These are phyloP conservation scores for Sclerospora graminicola DNA, from an alignment of 352 stramenopile species.

Conservation along the genomic window DNA sequence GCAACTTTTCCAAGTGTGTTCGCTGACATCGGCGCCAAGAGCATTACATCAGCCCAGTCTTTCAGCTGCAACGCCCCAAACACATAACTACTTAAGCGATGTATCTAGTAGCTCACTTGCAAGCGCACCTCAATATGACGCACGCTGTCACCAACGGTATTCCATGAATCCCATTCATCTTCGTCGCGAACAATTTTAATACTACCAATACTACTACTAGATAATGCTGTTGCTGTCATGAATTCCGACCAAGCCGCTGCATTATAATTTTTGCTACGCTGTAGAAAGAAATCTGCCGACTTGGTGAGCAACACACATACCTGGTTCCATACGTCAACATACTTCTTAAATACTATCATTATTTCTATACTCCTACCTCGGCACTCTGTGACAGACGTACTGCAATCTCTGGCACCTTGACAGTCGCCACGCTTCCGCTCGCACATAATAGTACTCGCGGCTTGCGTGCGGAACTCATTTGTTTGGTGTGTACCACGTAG, in stretches of 20 bases:
- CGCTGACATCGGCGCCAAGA: slow-evolving; percentile 84
- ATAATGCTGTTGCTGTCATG: slow-evolving; percentile 13
- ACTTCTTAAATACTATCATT: neutral
- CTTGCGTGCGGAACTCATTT: slow-evolving; percentile 5
- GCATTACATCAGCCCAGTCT: slow-evolving; percentile 91
- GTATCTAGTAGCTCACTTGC: neutral
- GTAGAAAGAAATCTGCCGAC: slow-evolving; percentile 73
- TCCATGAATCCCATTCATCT: slow-evolving; percentile 80
- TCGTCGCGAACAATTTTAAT: slow-evolving; percentile 56
- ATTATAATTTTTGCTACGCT: slow-evolving; percentile 70
- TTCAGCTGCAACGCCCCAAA: slow-evolving; percentile 61
- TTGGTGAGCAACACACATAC: slow-evolving; percentile 79
- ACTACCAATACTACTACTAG: neutral
- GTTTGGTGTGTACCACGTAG: slow-evolving; percentile 5
- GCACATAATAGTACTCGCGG: slow-evolving; percentile 64
- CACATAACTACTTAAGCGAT: neutral
- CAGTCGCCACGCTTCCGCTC: slow-evolving; percentile 78
- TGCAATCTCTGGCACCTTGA: slow-evolving; percentile 82
- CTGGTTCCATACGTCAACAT: slow-evolving; percentile 11
- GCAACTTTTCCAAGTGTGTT: slow-evolving; percentile 89
- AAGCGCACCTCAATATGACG: slow-evolving; percentile 77
- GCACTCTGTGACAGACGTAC: slow-evolving; percentile 37
- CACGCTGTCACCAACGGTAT: slow-evolving; percentile 68
- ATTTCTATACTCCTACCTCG: slow-evolving; percentile 28
- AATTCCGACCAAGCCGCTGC: slow-evolving; percentile 34